phyloP scores from a whole-genome alignment of 495 filamentous ascomycete genomes.

The Neohortaea acidophila region DNA sequence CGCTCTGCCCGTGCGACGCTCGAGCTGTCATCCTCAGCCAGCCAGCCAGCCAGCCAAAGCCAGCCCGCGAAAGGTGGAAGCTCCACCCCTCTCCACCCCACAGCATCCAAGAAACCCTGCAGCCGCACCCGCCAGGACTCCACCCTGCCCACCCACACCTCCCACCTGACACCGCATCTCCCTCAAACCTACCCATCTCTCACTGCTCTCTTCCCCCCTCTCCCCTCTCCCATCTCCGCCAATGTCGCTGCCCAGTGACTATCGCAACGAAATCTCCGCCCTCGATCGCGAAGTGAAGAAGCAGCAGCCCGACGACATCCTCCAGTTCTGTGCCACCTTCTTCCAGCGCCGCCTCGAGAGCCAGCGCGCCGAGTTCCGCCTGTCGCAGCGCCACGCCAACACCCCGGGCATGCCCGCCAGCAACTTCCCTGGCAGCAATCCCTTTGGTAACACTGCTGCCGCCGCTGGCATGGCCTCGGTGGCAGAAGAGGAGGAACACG shows the following conservation, averaged over 20 bases:
- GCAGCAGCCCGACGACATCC: conserved; percentile 39
- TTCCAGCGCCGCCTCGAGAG: conserved; percentile 46
- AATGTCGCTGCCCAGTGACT: conserved; percentile 40
- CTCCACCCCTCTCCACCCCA: too few species aligned
- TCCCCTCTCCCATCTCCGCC: conserved; percentile 11
- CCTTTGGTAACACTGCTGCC: conserved; percentile 30
- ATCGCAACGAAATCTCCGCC: conserved; percentile 42
- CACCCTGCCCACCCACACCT: too few species aligned
- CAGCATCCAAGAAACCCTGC: too few species aligned
- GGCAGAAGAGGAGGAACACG: conserved; percentile 47
- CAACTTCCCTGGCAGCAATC: conserved; percentile 43
- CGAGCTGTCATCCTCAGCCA: too few species aligned
- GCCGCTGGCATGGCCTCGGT: conserved; percentile 35
- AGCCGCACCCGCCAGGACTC: too few species aligned
- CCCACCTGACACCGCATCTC: not conserved
- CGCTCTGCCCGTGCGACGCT: too few species aligned
- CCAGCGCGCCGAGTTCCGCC: conserved; percentile 40
- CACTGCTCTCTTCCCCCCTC: not conserved
- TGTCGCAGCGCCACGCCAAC: conserved; percentile 27
- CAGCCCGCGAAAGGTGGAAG: too few species aligned
- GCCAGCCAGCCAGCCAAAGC: too few species aligned
- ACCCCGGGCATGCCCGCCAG: conserved; percentile 38
- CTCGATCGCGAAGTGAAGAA: conserved; percentile 42
- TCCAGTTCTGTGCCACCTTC: conserved; percentile 55
- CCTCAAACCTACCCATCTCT: not conserved